phyloP scores from a whole-genome alignment of 805 yeast genomes.

The Metschnikowia drakensbergensis region DNA sequence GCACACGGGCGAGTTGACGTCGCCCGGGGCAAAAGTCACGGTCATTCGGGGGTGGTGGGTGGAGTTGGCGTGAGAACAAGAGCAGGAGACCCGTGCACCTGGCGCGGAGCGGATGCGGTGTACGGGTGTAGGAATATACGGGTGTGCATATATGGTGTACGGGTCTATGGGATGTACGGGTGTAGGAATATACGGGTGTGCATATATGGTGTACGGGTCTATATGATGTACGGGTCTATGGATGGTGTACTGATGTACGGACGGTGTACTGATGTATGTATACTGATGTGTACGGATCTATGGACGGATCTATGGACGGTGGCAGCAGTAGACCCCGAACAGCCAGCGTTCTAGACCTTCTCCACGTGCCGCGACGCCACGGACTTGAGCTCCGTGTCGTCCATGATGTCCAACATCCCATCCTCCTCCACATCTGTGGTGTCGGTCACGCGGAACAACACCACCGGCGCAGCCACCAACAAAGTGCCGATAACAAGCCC shows the following conservation, averaged over 20 bases:
- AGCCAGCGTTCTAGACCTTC: slow-evolving; percentile 3
- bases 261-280: no score
- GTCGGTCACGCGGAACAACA: slow-evolving; percentile 42
- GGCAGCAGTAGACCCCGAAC: no score
- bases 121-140: no score
- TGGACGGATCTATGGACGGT: no score
- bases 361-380: slow-evolving; percentile 18
- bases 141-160: no score
- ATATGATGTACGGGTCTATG: no score
- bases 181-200: no score
- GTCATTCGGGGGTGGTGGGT: slow-evolving; percentile 43
- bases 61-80: not conserved
- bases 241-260: no score
- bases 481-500: slow-evolving; percentile 47
- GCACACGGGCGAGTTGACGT: slow-evolving; percentile 58
- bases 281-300: no score
- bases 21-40: slow-evolving; percentile 77
- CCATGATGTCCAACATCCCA: slow-evolving; percentile 23
- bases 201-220: no score
- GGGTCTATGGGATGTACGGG: no score
- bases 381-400: slow-evolving; percentile 24
- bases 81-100: not conserved
- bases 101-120: no score
- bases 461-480: slow-evolving; percentile 45
- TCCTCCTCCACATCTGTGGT: slow-evolving; percentile 37